Evolutionary conservation across 345 rosid genomes (phyloP), one percentile per base, ranked within the genome.

Genomic region (Eucalyptus pumila): DNA sequence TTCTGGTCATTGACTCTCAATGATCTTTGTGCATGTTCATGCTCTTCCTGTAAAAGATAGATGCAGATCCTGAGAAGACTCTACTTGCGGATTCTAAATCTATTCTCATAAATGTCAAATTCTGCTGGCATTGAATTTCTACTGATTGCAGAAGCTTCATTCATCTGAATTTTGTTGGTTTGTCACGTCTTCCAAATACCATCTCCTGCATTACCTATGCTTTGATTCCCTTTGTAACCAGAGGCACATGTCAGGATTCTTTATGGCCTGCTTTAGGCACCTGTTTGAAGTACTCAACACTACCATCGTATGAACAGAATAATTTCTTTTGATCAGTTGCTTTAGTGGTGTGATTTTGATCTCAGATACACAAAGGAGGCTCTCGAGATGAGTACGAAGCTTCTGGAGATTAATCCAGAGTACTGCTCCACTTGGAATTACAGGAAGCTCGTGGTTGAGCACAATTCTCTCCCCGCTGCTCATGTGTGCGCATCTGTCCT

Each of bases 351-450:
- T n/a, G n/a, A n/a, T n/a, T 48, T 47, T 47, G 49, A 5, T 47
- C 49, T 5, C 49, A 47, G 49, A 47, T 47, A 5, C 49, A 47
- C 4, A 5, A 47, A 47, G 49, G 49, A 47, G 49, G 49, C 14
- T 47, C 49, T 47, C 14, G 0, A 47, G 5, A 11, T 47, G 49
- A 47, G 49, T 14, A 2, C 14, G 0, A 1, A 47, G 49, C 49
- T 47, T 2, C 49, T 47, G 49, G 49, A 47, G 49, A 47, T 47
- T 14, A 11, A 4, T 47, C 49, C 49, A 5, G 5, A 47, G 49
- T 47, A 0, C 49, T 47, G 11, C 0, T 47, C 49, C 4, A 5
- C 49, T 47, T 47, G 49, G 49, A 47, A 47, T 47, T 47, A 47
- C 49, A 47, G 14, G 49, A 47, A 47, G 49, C 14, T 47, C 49